These are phyloP conservation scores for Oryza rufipogon DNA, from an alignment of 176 grass and related monocot species.

Conservation along the genomic window DNA sequence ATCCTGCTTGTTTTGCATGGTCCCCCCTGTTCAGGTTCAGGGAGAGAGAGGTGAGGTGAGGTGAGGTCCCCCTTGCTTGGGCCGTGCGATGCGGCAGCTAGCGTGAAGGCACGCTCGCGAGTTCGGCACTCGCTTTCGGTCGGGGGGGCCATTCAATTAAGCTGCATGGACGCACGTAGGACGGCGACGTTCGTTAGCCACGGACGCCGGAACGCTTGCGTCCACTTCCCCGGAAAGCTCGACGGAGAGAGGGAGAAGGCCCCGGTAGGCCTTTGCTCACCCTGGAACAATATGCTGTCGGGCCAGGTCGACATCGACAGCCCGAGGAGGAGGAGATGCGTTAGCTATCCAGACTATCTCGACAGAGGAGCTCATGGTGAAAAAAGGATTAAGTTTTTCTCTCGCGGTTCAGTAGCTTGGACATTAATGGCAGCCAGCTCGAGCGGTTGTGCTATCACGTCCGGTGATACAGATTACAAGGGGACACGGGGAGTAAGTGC, in stretches of 20 bases:
- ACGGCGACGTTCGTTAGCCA: constrained; percentile 39
- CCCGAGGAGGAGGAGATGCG: not conserved
- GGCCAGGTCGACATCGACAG: not conserved
- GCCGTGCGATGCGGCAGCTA: constrained; percentile 41
- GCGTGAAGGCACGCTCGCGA: constrained; percentile 32
- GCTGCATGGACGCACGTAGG: constrained; percentile 38
- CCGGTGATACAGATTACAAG: not conserved
- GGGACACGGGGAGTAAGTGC: constrained; percentile 34
- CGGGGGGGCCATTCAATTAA: not conserved
- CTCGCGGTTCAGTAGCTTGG: not conserved
- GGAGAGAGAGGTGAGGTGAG: not conserved
- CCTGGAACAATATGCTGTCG: constrained; percentile 28
- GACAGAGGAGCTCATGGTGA: not conserved
- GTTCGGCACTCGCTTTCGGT: constrained; percentile 40
- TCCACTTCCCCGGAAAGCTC: constrained; percentile 36
- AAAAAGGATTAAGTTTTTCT: not conserved
- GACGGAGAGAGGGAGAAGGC: not conserved
- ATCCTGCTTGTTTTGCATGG: not conserved
- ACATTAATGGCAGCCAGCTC: not conserved
- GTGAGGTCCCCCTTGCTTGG: constrained; percentile 10
- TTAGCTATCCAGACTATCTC: not conserved
- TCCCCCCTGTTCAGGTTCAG: constrained; percentile 14
- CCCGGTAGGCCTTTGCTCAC: not conserved
- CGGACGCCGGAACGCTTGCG: constrained; percentile 13
- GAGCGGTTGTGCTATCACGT: constrained; percentile 31